phyloP scores from a whole-genome alignment of 805 yeast genomes.

The Yarrowia osloensis region DNA sequence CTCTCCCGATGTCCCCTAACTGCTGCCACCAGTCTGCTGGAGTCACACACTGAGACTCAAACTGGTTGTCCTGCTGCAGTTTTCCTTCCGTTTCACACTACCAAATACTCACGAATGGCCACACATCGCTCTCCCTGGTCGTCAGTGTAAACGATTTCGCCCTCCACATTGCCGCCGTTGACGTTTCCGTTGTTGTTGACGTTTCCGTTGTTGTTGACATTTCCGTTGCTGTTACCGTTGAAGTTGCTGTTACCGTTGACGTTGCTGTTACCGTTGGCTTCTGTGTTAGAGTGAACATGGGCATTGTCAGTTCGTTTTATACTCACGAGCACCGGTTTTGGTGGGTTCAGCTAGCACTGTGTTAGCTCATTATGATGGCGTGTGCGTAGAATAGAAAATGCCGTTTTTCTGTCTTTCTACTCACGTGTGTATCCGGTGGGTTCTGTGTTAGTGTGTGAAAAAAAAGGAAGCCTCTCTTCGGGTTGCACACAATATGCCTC shows the following conservation, averaged over 20 bases:
- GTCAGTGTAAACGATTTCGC: background rate
- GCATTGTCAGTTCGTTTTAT: too few species aligned
- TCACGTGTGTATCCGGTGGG: background rate
- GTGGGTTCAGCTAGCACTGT: background rate
- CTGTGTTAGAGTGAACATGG: background rate
- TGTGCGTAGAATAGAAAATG: background rate
- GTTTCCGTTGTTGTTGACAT: background rate
- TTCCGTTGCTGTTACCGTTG: background rate
- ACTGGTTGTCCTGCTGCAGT: too few species aligned
- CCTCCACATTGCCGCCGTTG: background rate
- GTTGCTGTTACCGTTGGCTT: too few species aligned
- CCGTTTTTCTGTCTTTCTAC: background rate
- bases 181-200: background rate
- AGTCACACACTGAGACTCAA: too few species aligned
- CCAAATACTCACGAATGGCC: background rate
- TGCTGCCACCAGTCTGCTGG: too few species aligned
- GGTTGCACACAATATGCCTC: background rate
- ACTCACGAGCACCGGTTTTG: background rate
- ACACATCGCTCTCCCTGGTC: background rate
- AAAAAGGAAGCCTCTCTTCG: background rate
- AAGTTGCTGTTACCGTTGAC: background rate
- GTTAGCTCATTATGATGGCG: background rate
- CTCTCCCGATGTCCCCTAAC: too few species aligned
- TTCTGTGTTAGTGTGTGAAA: background rate
- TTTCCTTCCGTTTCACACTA: background rate